These are phyloP conservation scores for Colletotrichum australisinense DNA, from an alignment of 2,329 filamentous ascomycete species.

Conservation along the genomic window DNA sequence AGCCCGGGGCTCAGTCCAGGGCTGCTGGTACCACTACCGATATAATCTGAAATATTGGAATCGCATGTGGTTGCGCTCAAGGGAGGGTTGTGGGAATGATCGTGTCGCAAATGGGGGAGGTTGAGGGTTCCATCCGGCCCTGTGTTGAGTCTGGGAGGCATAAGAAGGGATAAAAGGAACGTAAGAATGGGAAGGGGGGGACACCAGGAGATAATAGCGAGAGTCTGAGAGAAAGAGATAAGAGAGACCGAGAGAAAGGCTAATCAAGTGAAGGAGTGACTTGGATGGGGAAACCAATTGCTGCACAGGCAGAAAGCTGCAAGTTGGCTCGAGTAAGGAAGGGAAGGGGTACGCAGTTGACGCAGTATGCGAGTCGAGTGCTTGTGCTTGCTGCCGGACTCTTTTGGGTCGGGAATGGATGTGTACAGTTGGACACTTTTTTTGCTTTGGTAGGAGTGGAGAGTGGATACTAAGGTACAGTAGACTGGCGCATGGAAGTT, in stretches of 20 bases:
- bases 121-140: conserved; percentile 35
- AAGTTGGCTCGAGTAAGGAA: conserved; percentile 21
- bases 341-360: background rate
- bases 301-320: conserved; percentile 19
- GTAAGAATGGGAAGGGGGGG: background rate
- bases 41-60: conserved; percentile 35
- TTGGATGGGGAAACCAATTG: conserved; percentile 20
- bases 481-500: background rate
- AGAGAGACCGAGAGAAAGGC: conserved; percentile 5
- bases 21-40: conserved; percentile 32
- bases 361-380: conserved; percentile 13
- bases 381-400: background rate
- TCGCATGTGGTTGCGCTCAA: conserved; percentile 35
- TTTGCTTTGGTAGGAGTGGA: background rate
- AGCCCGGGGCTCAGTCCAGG: conserved; percentile 24
- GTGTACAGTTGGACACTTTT: conserved; percentile 8
- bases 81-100: conserved; percentile 16
- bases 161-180: conserved; percentile 31
- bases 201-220: background rate
- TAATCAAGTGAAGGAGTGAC: conserved; percentile 32
- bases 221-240: background rate
- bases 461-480: background rate
- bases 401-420: conserved; percentile 5
- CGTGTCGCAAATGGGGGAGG: conserved; percentile 17
- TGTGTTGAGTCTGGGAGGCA: conserved; percentile 34